A percentile compares a stretch with the other conserved stretches of the same genome.
Conservation (phyloP, 177 flowering plant species). For the Vitis hybrid region DNA sequence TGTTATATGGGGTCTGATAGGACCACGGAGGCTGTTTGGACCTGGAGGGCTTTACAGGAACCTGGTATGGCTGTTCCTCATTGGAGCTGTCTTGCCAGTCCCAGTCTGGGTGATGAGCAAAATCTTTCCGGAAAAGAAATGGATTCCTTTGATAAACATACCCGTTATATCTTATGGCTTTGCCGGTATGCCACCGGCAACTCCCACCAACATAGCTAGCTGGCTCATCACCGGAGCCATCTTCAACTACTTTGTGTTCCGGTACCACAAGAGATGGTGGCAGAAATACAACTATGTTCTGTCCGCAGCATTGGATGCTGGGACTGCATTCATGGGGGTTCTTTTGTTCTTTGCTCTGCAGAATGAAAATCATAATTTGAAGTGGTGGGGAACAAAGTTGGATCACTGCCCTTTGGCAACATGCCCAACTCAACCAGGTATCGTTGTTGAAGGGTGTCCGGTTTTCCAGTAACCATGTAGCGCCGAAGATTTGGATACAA, state of each 20-base stretch:
- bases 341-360: conserved; percentile 78
- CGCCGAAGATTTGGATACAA: too few species aligned
- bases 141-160: conserved; percentile 87
- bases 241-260: conserved; percentile 86
- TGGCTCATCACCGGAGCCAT: conserved; percentile 88
- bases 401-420: conserved; percentile 92
- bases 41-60: conserved; percentile 82
- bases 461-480: conserved; percentile 27
- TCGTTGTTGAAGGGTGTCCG: conserved; percentile 72
- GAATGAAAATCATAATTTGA: conserved; percentile 46
- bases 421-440: conserved; percentile 89
- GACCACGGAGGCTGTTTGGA: conserved; percentile 78
- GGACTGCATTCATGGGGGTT: conserved; percentile 97
- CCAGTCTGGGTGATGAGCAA: conserved; percentile 87
- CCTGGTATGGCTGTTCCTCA: conserved; percentile 87
- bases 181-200: conserved; percentile 98
- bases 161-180: conserved; percentile 92
- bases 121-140: conserved; percentile 79
- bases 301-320: conserved; percentile 96
- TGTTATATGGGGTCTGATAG: conserved; percentile 92
- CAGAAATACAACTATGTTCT: conserved; percentile 87
- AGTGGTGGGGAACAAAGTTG: conserved; percentile 87
- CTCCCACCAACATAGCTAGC: conserved; percentile 91
- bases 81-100: conserved; percentile 89
- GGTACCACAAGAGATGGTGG: conserved; percentile 83